These are phyloP conservation scores for Puccinia novopanici DNA, from an alignment of 1,284 basidiomycete species.

Conservation along the genomic window DNA sequence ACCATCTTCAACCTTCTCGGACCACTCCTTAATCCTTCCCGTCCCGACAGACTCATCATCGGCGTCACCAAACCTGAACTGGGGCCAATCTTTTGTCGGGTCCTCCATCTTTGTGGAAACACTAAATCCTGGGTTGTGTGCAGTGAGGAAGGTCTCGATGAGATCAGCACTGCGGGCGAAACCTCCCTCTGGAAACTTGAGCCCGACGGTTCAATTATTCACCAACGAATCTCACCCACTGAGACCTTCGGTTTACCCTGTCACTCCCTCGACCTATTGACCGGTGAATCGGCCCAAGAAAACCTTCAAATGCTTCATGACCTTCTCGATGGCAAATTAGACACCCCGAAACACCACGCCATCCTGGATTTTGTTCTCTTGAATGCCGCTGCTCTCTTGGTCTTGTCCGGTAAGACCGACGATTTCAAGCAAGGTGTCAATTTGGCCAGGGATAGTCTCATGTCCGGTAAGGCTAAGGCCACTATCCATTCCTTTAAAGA, in stretches of 20 bases:
- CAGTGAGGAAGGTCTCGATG: slow-evolving; percentile 86
- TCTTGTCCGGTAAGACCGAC: slow-evolving; percentile 72
- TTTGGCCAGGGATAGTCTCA: slow-evolving; percentile 73
- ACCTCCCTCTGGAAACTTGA: slow-evolving; percentile 68
- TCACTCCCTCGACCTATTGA: slow-evolving; percentile 32
- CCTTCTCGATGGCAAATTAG: slow-evolving; percentile 63
- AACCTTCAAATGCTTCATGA: slow-evolving; percentile 71
- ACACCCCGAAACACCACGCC: slow-evolving; percentile 59
- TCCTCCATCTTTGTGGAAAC: slow-evolving; percentile 69
- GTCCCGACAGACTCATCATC: slow-evolving; percentile 80
- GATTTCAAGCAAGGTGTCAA: slow-evolving; percentile 73
- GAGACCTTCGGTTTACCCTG: slow-evolving; percentile 26
- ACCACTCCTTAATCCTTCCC: slow-evolving; percentile 88
- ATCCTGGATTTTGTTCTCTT: slow-evolving; percentile 80
- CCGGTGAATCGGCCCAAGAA: slow-evolving; percentile 64
- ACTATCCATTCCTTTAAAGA: slow-evolving; percentile 67
- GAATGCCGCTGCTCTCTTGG: slow-evolving; percentile 78
- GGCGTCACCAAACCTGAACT: slow-evolving; percentile 83
- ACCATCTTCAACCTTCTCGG: slow-evolving; percentile 97
- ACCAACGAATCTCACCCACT: not conserved
- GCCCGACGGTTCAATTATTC: not conserved
- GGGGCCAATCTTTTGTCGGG: slow-evolving; percentile 77
- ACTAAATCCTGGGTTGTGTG: slow-evolving; percentile 88
- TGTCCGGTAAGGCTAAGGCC: slow-evolving; percentile 72
- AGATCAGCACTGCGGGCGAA: slow-evolving; percentile 89